Percentiles rank a stretch among this genome's conserved stretches.
Evolutionary conservation across 768 basidiomycete species (phyloP).

Genomic region (Pholiota microspora): DNA sequence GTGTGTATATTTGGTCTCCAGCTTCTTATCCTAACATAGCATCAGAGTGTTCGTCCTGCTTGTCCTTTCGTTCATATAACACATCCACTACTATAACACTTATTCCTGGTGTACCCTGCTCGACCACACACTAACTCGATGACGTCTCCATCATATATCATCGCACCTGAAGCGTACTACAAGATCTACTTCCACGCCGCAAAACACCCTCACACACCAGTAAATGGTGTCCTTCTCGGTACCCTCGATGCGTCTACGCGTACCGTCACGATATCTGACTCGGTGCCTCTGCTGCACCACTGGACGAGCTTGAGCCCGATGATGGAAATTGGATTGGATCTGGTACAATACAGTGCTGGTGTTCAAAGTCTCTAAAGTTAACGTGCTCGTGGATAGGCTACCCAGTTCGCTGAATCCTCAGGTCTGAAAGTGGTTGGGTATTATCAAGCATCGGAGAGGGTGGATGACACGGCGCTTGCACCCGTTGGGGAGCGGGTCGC

Average conservation of each 20-base stretch:
- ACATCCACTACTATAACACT: too few species aligned
- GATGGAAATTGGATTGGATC: constrained; percentile 83
- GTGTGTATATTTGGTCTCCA: not conserved
- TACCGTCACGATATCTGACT: constrained; percentile 54
- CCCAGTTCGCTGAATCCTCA: constrained; percentile 53
- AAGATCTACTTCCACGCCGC: constrained; percentile 79
- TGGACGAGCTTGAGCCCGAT: constrained; percentile 83
- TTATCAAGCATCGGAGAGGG: constrained; percentile 69
- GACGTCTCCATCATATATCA: constrained; percentile 39
- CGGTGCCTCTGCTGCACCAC: constrained; percentile 77
- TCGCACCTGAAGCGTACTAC: constrained; percentile 63
- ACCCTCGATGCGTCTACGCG: constrained; percentile 28
- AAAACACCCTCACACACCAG: constrained; percentile 72
- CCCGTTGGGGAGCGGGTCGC: constrained; percentile 67
- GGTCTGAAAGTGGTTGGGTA: constrained; percentile 63
- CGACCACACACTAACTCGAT: not conserved
- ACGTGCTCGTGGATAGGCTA: constrained; percentile 44
- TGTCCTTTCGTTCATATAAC: too few species aligned
- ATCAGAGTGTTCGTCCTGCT: too few species aligned
- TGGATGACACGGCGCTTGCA: constrained; percentile 59
- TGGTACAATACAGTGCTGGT: constrained; percentile 44
- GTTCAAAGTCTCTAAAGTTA: not conserved
- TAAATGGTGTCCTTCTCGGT: constrained; percentile 79
- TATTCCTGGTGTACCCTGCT: not conserved
- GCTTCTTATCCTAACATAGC: not conserved